phyloP scores from a whole-genome alignment of 768 basidiomycete species.

The Auricularia heimuer region DNA sequence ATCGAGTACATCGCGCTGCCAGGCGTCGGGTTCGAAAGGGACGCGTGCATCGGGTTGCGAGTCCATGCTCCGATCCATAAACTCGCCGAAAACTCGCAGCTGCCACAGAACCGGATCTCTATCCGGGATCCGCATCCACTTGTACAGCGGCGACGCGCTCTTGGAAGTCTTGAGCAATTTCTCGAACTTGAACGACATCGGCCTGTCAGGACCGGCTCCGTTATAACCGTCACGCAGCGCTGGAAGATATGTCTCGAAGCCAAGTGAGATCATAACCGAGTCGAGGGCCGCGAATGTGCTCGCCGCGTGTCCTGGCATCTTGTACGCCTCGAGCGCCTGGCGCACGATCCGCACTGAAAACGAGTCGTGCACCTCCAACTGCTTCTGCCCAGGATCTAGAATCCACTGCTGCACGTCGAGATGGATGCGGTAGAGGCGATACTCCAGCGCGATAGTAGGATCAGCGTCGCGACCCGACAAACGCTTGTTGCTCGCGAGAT shows the following conservation, averaged over 20 bases:
- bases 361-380: conserved; percentile 31
- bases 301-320: conserved; percentile 20
- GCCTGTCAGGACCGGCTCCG: conserved; percentile 19
- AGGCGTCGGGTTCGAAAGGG: conserved; percentile 55
- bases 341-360: conserved; percentile 39
- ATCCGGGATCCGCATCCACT: conserved; percentile 48
- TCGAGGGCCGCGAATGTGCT: conserved; percentile 27
- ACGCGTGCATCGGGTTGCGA: conserved; percentile 47
- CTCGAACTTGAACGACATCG: conserved; percentile 41
- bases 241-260: conserved; percentile 33
- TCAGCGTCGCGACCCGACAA: conserved; percentile 20
- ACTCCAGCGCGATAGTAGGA: conserved; percentile 38
- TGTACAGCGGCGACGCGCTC: conserved; percentile 28
- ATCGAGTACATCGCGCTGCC: conserved; percentile 61
- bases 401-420: conserved; percentile 46
- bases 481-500: conserved; percentile 37
- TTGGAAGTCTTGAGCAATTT: conserved; percentile 42
- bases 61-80: conserved; percentile 67
- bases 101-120: conserved; percentile 51
- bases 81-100: conserved; percentile 57
- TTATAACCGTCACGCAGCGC: conserved; percentile 10
- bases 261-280: conserved; percentile 34
- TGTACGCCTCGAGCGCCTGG: conserved; percentile 35
- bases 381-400: conserved; percentile 30
- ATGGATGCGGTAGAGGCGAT: conserved; percentile 43